These are phyloP conservation scores for Dryas octopetala DNA, from an alignment of 306 rosid genomes.

Conservation along the genomic window DNA sequence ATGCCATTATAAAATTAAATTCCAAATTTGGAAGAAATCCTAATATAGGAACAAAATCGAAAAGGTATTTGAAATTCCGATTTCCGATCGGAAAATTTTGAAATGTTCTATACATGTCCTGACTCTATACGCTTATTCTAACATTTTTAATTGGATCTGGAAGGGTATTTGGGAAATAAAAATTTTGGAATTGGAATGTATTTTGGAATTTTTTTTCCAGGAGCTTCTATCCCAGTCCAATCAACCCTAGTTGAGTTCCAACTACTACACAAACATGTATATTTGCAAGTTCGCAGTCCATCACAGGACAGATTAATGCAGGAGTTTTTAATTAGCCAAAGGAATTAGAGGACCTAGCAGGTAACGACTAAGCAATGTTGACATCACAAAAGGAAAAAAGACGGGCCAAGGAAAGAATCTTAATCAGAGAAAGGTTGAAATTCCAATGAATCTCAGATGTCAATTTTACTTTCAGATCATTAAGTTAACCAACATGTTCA, in stretches of 20 bases:
- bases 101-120: too few species aligned
- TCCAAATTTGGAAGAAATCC: too few species aligned
- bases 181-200: not conserved
- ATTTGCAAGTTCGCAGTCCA: not conserved
- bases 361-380: not conserved
- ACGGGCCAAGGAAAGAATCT: not conserved
- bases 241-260: too few species aligned
- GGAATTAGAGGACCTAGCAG: not conserved
- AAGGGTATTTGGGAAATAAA: not conserved
- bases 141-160: not conserved
- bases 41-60: too few species aligned
- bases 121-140: too few species aligned
- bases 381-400: not conserved
- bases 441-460: not conserved
- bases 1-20: too few species aligned
- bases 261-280: too few species aligned
- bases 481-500: slow-evolving; percentile 10
- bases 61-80: too few species aligned
- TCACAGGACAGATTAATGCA: not conserved
- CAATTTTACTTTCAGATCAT: not conserved
- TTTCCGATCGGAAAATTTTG: too few species aligned
- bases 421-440: not conserved
- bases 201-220: too few species aligned
- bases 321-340: not conserved
- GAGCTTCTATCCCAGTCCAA: too few species aligned